Conservation (phyloP, 805 yeast species). For the Kuraishia ogatae region DNA sequence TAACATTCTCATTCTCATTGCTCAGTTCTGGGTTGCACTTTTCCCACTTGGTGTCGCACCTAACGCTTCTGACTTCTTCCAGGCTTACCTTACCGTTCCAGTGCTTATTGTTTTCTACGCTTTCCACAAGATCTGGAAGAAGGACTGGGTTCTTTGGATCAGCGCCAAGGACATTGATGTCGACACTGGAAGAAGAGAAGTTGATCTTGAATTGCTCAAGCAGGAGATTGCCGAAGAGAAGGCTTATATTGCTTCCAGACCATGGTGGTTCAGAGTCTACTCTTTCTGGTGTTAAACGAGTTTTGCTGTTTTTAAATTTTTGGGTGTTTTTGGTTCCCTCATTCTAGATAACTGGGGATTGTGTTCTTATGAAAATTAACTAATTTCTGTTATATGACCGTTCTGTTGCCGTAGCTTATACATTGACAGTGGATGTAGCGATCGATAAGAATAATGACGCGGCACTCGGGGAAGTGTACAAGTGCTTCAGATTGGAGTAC, state of each 20-base stretch:
- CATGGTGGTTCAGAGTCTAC: conserved; percentile 39
- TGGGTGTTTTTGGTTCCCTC: neutral
- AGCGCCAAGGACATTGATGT: conserved; percentile 45
- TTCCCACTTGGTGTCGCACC: conserved; percentile 48
- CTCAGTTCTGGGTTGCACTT: conserved; percentile 78
- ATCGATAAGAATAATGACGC: too few relatives aligned
- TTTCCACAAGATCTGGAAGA: conserved; percentile 11
- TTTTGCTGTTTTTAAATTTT: neutral
- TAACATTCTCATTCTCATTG: conserved; percentile 52
- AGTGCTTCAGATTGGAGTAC: too few relatives aligned
- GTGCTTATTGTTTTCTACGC: conserved; percentile 43
- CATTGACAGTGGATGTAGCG: too few relatives aligned
- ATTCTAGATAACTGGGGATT: neutral
- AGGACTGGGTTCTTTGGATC: conserved; percentile 34
- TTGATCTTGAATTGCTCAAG: conserved; percentile 45
- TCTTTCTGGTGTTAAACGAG: conserved; percentile 42
- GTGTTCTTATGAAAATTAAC: neutral
- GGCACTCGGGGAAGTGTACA: too few relatives aligned
- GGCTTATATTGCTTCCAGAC: conserved; percentile 36
- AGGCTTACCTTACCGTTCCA: conserved; percentile 56
- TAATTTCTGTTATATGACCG: neutral
- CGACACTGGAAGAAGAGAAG: conserved; percentile 55
- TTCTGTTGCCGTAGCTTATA: neutral
- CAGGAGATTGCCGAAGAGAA: conserved; percentile 53
- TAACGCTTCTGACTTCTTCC: conserved; percentile 52